Conservation (phyloP, 345 rosid species). For the Lepidium aucheri region DNA sequence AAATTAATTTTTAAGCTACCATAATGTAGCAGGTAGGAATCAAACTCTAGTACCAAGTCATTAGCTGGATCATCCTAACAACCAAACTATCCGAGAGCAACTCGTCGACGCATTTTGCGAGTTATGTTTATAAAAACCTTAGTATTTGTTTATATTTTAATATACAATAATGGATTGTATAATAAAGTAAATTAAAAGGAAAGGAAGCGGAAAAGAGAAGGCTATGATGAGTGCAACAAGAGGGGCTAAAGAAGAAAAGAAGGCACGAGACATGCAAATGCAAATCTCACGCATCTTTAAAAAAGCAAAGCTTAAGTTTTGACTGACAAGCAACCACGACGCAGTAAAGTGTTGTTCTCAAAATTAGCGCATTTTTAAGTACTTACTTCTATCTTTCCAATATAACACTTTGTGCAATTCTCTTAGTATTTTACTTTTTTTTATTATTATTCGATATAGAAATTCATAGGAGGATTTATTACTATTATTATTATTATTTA, state of each 20-base stretch:
- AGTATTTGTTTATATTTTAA: no score
- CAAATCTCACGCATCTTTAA: constrained; percentile 23
- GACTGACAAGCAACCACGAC: constrained; percentile 31
- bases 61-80: no score
- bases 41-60: no score
- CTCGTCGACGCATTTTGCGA: no score
- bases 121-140: no score
- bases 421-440: not conserved
- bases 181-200: not conserved
- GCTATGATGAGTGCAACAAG: constrained; percentile 29
- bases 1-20: no score
- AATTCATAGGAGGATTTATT: not conserved
- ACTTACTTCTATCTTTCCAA: not conserved
- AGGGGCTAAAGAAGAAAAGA: constrained; percentile 6
- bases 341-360: constrained; percentile 25
- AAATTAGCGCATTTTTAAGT: constrained; percentile 14
- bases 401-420: not conserved
- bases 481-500: not conserved
- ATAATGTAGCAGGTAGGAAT: no score
- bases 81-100: no score
- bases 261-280: constrained; percentile 30
- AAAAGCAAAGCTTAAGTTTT: constrained; percentile 16
- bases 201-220: not conserved
- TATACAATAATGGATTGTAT: no score
- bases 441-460: not conserved